A percentile compares a stretch with the other conserved stretches of the same genome.
Conservation (phyloP, 192 early-diverging fungal genomes). For the Piromyces finnis region DNA sequence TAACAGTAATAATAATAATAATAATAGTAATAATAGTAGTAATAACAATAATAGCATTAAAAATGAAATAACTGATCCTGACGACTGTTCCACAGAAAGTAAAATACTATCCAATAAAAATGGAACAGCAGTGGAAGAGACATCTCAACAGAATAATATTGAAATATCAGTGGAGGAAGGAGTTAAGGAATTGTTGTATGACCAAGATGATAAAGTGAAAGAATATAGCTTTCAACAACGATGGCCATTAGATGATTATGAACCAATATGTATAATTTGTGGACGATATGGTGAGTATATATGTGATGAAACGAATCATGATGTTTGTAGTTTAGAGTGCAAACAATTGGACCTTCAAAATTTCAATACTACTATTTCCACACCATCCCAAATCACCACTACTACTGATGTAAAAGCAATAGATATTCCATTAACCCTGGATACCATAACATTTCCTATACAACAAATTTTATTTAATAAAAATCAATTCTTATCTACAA, state of each 20-base stretch:
- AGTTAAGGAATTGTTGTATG: neutral
- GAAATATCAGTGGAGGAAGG: no score
- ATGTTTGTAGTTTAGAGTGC: constrained; percentile 25
- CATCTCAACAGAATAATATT: no score
- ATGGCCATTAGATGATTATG: constrained; percentile 1
- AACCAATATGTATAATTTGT: constrained; percentile 18
- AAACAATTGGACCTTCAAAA: constrained; percentile 11
- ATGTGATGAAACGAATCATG: constrained; percentile 13
- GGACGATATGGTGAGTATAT: constrained; percentile 24
- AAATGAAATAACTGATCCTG: no score
- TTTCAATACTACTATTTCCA: neutral
- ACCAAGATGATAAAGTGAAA: neutral
- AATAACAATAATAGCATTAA: no score
- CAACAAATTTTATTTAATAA: neutral
- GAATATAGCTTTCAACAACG: constrained; percentile 9
- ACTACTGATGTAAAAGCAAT: neutral
- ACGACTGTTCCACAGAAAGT: no score
- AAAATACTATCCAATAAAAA: no score
- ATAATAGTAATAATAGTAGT: no score
- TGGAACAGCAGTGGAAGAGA: no score
- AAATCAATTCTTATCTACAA: neutral
- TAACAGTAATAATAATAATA: no score
- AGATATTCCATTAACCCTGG: neutral
- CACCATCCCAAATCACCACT: constrained; percentile 9
- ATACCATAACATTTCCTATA: neutral